phyloP scores from a whole-genome alignment of 176 grass and related monocot species.

The Bolboschoenus planiculmis region DNA sequence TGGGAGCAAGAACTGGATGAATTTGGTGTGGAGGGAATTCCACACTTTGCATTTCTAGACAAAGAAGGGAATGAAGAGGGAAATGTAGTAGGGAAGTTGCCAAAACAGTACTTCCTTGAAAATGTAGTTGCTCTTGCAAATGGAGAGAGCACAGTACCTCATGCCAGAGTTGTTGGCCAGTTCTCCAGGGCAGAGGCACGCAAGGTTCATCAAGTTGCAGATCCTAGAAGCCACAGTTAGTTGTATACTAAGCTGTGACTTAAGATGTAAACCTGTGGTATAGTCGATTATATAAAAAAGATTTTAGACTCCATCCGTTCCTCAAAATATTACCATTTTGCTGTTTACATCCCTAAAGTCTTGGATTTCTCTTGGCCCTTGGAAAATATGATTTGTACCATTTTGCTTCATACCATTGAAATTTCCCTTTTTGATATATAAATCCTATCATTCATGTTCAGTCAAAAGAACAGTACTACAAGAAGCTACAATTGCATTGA shows the following conservation, averaged over 20 bases:
- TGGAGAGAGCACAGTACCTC: constrained; percentile 63
- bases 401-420: not conserved
- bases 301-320: not conserved
- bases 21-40: constrained; percentile 95
- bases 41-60: constrained; percentile 88
- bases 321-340: not conserved
- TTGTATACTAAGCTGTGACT: not conserved
- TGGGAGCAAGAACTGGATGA: constrained; percentile 98
- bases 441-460: not conserved
- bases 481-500: not conserved
- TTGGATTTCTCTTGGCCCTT: not conserved
- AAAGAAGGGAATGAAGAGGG: constrained; percentile 93
- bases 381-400: not conserved
- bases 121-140: constrained; percentile 80
- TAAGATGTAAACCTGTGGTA: not conserved
- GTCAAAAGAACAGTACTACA: not conserved
- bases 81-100: constrained; percentile 81
- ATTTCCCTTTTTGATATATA: not conserved
- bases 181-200: constrained; percentile 66
- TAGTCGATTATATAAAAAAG: not conserved
- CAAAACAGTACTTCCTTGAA: constrained; percentile 77
- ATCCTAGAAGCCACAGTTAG: constrained; percentile 93
- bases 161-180: constrained; percentile 63
- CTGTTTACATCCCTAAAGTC: not conserved
- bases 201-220: constrained; percentile 78